Conservation (phyloP, 257 asterid genomes). For the Gentiana dahurica region DNA sequence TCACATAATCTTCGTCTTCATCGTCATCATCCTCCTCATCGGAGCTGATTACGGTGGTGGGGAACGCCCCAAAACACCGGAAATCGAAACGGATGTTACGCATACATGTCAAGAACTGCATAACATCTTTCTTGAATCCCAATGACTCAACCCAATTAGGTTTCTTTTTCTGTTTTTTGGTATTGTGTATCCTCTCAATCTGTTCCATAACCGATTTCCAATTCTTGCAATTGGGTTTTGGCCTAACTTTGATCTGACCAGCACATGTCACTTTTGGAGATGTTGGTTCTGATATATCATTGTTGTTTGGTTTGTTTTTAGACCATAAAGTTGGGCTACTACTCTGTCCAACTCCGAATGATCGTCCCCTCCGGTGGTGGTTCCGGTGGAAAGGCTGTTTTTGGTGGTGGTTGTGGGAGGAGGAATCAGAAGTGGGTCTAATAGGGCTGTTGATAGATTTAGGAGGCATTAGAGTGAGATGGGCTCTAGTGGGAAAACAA, state of each 20-base stretch:
- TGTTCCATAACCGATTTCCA: conserved; percentile 96
- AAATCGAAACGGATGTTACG: conserved; percentile 60
- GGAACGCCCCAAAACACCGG: conserved; percentile 66
- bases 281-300: conserved; percentile 58
- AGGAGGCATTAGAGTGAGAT: conserved; percentile 69
- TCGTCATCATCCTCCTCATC: conserved; percentile 47
- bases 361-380: conserved; percentile 23
- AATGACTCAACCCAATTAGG: conserved; percentile 51
- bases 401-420: conserved; percentile 28
- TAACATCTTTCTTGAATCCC: conserved; percentile 64
- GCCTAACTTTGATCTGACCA: conserved; percentile 65
- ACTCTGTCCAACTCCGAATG: conserved; percentile 16
- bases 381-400: conserved; percentile 4
- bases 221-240: conserved; percentile 53
- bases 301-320: conserved; percentile 22
- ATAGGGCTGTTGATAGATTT: conserved; percentile 81
- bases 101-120: conserved; percentile 73
- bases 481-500: conserved; percentile 82
- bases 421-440: conserved; percentile 28
- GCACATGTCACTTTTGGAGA: conserved; percentile 91
- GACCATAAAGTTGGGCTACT: conserved; percentile 51
- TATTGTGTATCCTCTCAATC: conserved; percentile 66
- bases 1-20: conserved; percentile 9
- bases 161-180: conserved; percentile 30
- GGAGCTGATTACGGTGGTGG: conserved; percentile 38